A percentile compares a stretch with the other conserved stretches of the same genome.
These are phyloP conservation scores for Fusarium paranaense DNA, from an alignment of 2,329 filamentous ascomycete genomes.

Conservation along the genomic window DNA sequence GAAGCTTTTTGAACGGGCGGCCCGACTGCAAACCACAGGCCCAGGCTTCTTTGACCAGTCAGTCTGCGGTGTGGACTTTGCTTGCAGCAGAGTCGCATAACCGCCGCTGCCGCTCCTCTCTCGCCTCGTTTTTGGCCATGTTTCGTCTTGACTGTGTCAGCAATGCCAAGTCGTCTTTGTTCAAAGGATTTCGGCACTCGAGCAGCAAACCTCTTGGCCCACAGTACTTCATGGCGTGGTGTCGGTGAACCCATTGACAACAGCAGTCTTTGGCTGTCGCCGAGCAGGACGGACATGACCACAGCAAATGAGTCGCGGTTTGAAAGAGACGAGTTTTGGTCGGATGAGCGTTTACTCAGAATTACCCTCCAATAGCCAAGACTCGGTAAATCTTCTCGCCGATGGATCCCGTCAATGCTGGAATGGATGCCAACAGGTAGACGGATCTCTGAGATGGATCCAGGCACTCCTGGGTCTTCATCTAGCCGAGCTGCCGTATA, in stretches of 20 bases:
- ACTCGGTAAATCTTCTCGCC: not conserved
- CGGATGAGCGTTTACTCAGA: not conserved
- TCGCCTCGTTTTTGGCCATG: not conserved
- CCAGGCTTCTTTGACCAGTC: not conserved
- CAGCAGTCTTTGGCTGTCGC: not conserved
- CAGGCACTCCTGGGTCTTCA: not conserved
- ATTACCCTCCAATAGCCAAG: not conserved
- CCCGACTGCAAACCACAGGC: not conserved
- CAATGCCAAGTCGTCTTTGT: not conserved
- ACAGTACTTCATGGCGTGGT: not conserved
- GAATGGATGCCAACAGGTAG: not conserved
- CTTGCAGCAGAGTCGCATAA: not conserved
- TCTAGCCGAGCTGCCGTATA: not conserved
- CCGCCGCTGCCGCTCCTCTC: constrained; percentile 2
- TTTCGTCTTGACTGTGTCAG: not conserved
- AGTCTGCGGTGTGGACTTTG: not conserved
- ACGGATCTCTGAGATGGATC: not conserved
- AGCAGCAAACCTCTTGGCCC: not conserved
- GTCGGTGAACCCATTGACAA: not conserved
- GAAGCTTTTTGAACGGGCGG: not conserved
- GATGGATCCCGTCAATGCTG: not conserved
- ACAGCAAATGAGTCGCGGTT: not conserved
- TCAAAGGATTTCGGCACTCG: not conserved
- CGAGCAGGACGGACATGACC: not conserved
- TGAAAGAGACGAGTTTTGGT: not conserved